Evolutionary conservation across 495 filamentous ascomycete species (phyloP).

Genomic region (Lophiostoma macrostomum): DNA sequence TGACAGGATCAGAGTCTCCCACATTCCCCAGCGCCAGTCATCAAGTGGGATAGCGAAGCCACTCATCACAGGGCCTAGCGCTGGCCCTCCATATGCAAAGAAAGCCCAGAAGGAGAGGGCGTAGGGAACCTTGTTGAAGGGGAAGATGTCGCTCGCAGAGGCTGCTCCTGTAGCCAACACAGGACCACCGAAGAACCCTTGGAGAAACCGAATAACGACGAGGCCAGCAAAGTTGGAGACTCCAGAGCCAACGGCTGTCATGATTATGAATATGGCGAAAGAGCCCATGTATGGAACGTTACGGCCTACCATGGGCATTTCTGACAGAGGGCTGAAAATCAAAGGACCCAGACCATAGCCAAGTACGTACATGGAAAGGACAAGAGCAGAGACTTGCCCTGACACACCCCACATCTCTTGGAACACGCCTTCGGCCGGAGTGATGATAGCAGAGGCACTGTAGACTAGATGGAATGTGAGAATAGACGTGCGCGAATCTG

Average conservation of each 20-base stretch:
- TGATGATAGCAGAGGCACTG: slow-evolving; percentile 50
- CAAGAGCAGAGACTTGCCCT: slow-evolving; percentile 42
- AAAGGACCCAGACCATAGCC: slow-evolving; percentile 50
- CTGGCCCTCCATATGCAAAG: too few relatives aligned
- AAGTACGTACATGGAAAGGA: slow-evolving; percentile 52
- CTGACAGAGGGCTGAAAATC: slow-evolving; percentile 44
- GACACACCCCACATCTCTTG: slow-evolving; percentile 45
- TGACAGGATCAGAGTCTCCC: too few relatives aligned
- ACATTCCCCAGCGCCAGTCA: too few relatives aligned
- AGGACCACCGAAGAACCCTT: slow-evolving; percentile 53
- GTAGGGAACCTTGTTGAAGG: too few relatives aligned
- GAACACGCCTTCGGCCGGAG: slow-evolving; percentile 39
- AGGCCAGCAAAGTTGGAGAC: slow-evolving; percentile 48
- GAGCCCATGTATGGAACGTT: slow-evolving; percentile 47
- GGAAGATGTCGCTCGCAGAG: too few relatives aligned
- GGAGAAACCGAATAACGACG: slow-evolving; percentile 50
- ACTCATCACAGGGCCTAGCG: too few relatives aligned
- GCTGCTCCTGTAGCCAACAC: too few relatives aligned
- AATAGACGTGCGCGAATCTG: too few relatives aligned
- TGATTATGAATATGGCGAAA: slow-evolving; percentile 47
- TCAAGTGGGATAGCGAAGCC: too few relatives aligned
- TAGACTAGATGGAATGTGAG: too few relatives aligned
- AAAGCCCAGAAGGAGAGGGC: too few relatives aligned
- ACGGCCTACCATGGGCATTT: slow-evolving; percentile 47
- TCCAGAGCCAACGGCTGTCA: slow-evolving; percentile 47